Base-by-base conservation (phyloP, 148 eudicot species). In the Beta vulgaris region DNA sequence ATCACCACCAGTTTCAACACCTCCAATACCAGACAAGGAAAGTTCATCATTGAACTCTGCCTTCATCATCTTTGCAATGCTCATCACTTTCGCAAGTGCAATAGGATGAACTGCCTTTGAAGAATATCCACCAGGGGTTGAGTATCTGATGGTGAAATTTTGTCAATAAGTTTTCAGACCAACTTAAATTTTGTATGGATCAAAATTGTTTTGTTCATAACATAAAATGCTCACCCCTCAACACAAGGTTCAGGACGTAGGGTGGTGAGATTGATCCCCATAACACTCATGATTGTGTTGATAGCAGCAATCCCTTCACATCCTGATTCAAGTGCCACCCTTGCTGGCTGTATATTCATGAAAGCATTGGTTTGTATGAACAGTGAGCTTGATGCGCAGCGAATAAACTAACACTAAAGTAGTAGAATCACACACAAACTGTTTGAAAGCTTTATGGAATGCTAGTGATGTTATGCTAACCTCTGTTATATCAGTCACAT, bases 41-140 rank as follows among this genome's bases (percentile, higher is more conserved):
- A 74, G 84, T 32, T 87, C 98, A 79, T 83, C 77, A 48, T 82
- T 85, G 72, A 89, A 95, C 73, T 92, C 97, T 8, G 85, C 79
- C 76, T 92, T 88, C 94, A 92, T 95, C 99, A 95, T 95, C 80
- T 83, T 85, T 43, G 99, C 97, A 85, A 95, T 95, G 84, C 63
- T 92, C 99, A 92, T 95, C 69, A 95, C 99, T 84, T 91, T 92
- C 16, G 89, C 99, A 78, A 95, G 97, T n/a, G 99, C 99, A 86
- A 95, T 92, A 80, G 99, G 99, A 81, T 86, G 97, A 62, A 95
- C 99, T 46, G 98, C 99, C 84, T 95, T 95, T 29, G 85, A 80
- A 40, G 99, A 95, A 63, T 95, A 95, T 46, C 99, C 99, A 75
- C 99, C 99, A 59, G 99, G 97, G 37, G 99, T 92, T 73, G 99